Base-by-base conservation (phyloP, 495 filamentous ascomycete genomes). In the Aspergillus steynii region DNA sequence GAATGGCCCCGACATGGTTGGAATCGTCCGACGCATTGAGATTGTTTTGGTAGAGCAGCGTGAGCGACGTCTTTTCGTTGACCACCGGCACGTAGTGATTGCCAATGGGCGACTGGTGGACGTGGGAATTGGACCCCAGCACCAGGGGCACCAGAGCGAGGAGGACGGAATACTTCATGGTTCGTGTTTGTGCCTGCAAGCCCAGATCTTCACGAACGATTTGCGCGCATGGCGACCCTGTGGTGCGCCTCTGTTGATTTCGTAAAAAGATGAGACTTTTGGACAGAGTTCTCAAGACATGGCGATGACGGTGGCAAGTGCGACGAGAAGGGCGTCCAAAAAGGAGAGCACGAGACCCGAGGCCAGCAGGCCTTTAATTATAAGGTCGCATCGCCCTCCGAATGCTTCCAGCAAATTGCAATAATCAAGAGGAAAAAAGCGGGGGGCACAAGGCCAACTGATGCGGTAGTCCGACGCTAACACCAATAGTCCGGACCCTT, bases 31-130 rank as follows among this genome's bases (percentile, higher is more conserved):
- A 72, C n/a, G 65, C 61, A 59, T 82, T 82, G 15, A 82, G 63
- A 56, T 80, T 80, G 66, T 82, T 82, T 60, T 82, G 79, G 49
- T 78, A 80, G 6, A 80, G 56, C 4, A 80, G 62, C 5, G 76
- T 78, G 45, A 80, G 61, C 15, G 79, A 82, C 0, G 71, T 73
- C 37, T 68, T 60, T 12, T 69, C 62, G 60, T 80, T 81, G 49
- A 56, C 65, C 49, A 56, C 29, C 4, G 32, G 63, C 12, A 46
- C 6, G 27, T 61, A 56, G 27, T 61, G 53, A 9, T 20, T 42
- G 20, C 8, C 6, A 20, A 50, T 50, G 7, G 48, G 46, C 14
- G 51, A 45, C 37, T 25, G 32, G 32, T 53, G 49, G 25, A 10
- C 50, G 4, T 34, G 50, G 15, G 50, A 29, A 47, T 53, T 26